Base-by-base conservation (phyloP, 805 yeast genomes). In the Teunomyces funiuensis region DNA sequence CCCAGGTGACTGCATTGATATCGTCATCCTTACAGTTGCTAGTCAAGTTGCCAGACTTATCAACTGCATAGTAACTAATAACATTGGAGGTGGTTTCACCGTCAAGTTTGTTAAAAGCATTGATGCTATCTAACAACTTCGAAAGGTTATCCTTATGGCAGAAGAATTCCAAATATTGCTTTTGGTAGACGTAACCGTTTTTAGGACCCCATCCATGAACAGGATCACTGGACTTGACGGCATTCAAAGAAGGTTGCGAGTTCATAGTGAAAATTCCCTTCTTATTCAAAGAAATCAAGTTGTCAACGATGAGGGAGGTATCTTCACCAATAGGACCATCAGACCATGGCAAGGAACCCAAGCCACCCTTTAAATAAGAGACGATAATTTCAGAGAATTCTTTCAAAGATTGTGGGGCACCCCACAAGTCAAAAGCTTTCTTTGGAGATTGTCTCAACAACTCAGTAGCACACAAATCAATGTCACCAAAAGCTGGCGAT, bases 1-100 rank as follows among this genome's bases (percentile, higher is more conserved):
- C 98, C 98, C 98, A 91, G 14, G 98, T 91, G 42, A 91, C 97
- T 6, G 98, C 97, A 58, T 88, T 90, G 49, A 95, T 89, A 47
- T 81, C 85, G 27, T 82, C 87, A 33, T 78, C 82, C 17, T 76
- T 76, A 36, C 88, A 80, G 62, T 90, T 90, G 37, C 95, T 79
- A 14, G 60, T 48, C 40, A 89, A 69, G 30, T 79, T 80, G 2
- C 79, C 76, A 25, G 66, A 57, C 53, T 77, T 77, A 52, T 73
- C 71, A 20, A 87, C 88, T 4, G 90, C 83, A 58, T 88, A 90
- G 65, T 79, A 91, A 3, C 96, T 82, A 52, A 90, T 70, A 33
- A 77, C 69, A 2, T 62, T 51, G 9, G 63, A 53, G 29, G 75
- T 71, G 47, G 71, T 66, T 39, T 74, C 73, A 25, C 58, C 54